These are phyloP conservation scores for Xanthoparmelia taractica DNA, from an alignment of 495 filamentous ascomycete genomes.

Conservation along the genomic window DNA sequence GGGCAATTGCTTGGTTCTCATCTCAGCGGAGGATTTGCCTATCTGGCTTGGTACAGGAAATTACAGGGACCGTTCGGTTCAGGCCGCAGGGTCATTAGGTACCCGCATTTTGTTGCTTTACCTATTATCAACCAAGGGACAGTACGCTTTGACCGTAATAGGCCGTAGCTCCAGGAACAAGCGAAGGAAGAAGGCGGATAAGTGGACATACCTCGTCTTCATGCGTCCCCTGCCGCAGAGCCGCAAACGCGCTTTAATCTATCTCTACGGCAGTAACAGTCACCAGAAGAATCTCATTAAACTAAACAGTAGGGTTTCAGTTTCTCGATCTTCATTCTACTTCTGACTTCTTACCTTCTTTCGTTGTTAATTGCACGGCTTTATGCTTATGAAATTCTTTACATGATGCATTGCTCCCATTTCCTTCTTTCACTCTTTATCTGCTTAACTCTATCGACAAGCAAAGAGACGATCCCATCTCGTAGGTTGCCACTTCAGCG, in stretches of 20 bases:
- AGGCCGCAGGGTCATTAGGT: too few relatives aligned
- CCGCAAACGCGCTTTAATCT: background rate
- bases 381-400: background rate
- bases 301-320: background rate
- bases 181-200: background rate
- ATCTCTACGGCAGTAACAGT: background rate
- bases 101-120: background rate
- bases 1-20: background rate
- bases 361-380: too few relatives aligned
- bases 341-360: background rate
- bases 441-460: background rate
- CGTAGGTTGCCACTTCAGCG: background rate
- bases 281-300: background rate
- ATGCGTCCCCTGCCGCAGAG: background rate
- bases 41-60: background rate
- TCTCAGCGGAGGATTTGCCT: background rate
- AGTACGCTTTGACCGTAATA: background rate
- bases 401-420: background rate
- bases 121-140: background rate
- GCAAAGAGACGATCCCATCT: background rate
- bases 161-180: background rate
- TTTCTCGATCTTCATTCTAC: background rate
- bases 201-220: background rate
- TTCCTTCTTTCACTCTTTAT: background rate
- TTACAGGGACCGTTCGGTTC: too few relatives aligned